These are phyloP conservation scores for Hippophae gyantsensis DNA, from an alignment of 306 rosid genomes.

Conservation along the genomic window DNA sequence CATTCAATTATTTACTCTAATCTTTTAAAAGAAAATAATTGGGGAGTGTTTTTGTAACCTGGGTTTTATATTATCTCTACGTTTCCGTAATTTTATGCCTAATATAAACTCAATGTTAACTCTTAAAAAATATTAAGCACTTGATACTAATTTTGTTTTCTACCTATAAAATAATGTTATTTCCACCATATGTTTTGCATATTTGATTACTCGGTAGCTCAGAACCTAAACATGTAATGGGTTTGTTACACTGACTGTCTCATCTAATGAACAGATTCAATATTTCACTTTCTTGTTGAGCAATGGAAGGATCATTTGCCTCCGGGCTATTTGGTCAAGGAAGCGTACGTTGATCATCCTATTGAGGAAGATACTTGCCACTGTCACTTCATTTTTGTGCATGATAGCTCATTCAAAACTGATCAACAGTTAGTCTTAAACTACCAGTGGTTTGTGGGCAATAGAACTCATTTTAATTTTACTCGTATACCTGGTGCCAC, in stretches of 20 bases:
- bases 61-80: too few species aligned
- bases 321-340: constrained; percentile 55
- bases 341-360: constrained; percentile 74
- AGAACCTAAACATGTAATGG: neutral
- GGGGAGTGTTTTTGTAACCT: too few species aligned
- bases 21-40: too few species aligned
- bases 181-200: neutral
- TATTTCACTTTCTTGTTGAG: constrained; percentile 70
- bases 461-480: constrained; percentile 57
- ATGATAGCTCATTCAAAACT: constrained; percentile 33
- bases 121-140: too few species aligned
- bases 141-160: too few species aligned
- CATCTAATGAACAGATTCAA: constrained; percentile 48
- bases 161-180: too few species aligned
- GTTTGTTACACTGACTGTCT: neutral
- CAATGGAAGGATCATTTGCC: constrained; percentile 84
- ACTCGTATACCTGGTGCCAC: constrained; percentile 63
- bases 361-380: constrained; percentile 83
- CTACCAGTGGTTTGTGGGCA: constrained; percentile 92
- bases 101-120: too few species aligned
- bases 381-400: constrained; percentile 63
- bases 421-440: constrained; percentile 47
- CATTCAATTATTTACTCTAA: too few species aligned
- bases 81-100: too few species aligned
- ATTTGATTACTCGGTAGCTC: neutral